Base-by-base conservation (phyloP, 1,139 yeast species). In the Citeromyces hawaiiensis region DNA sequence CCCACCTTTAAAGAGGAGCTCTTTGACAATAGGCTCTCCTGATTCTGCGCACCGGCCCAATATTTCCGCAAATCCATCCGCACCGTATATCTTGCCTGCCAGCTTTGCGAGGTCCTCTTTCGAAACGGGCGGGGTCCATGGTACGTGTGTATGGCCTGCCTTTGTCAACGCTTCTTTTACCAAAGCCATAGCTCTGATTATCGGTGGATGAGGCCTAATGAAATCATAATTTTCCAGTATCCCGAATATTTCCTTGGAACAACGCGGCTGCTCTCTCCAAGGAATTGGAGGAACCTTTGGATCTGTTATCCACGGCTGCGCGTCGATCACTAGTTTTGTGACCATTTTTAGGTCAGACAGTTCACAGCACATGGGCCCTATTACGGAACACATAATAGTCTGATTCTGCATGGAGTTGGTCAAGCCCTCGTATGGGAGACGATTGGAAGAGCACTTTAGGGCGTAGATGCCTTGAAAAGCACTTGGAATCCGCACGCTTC, bases 281-380 rank as follows among this genome's bases (percentile, higher is more conserved):
- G 71, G 70, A 39, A 70, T 45, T 25, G 68, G 65, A 11, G 68
- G 48, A 27, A 63, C 53, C 42, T 64, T 64, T 8, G 72, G 71
- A 50, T 77, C 83, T 7, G 53, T 45, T 17, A 57, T 56, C 83
- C 83, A 76, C 10, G 81, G 78, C 47, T 71, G 58, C 21, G 64
- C 60, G 40, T 70, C 66, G 36, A 79, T 60, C 42, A 75, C 63
- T 11, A 60, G 46, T 45, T 72, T 72, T 64, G 79, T 68, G 59
- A 81, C 72, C 45, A 70, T 71, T 25, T 73, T 72, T 47, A 85
- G 58, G 53, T 83, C 94, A 8, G 69, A 75, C 23, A 85, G 56
- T 8, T 74, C 59, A 45, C 78, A 55, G 27, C 76, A 63, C 64
- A 74, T 61, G 19, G 82, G 82, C 2, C 80, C 76, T 46, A 71